Conservation (phyloP, 2,329 filamentous ascomycete genomes). For the Helotiales sp. region DNA sequence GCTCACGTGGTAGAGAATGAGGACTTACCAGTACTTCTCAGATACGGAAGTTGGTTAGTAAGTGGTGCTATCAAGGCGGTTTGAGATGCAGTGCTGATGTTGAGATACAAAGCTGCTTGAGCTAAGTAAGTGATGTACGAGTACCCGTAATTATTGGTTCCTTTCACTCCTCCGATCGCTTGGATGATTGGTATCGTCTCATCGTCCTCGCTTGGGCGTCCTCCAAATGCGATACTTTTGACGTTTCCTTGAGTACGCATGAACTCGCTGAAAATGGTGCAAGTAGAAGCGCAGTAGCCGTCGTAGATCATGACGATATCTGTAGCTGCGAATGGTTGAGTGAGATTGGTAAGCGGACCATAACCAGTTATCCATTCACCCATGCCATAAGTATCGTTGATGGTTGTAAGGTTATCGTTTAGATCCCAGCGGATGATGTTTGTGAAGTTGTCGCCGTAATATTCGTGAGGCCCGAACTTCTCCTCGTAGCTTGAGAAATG, state of each 20-base stretch:
- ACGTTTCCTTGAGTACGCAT: conserved; percentile 51
- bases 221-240: conserved; percentile 56
- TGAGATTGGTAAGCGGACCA: conserved; percentile 8
- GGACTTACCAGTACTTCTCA: neutral
- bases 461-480: conserved; percentile 10
- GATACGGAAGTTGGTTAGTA: neutral
- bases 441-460: conserved; percentile 12
- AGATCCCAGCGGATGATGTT: conserved; percentile 12
- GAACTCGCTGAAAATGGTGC: conserved; percentile 55
- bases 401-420: neutral
- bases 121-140: neutral
- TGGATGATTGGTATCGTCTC: neutral
- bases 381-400: neutral
- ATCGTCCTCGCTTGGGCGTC: conserved; percentile 37
- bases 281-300: conserved; percentile 57
- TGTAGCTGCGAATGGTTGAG: conserved; percentile 38
- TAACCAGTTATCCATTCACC: neutral
- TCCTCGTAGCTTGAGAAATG: conserved; percentile 8
- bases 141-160: neutral
- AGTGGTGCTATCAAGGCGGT: neutral
- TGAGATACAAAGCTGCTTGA: neutral
- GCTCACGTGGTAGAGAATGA: neutral
- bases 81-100: neutral
- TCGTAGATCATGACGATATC: conserved; percentile 48
- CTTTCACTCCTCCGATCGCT: neutral